Base-by-base conservation (phyloP, 2,329 filamentous ascomycete species). In the Pseudogymnoascus pannorum region DNA sequence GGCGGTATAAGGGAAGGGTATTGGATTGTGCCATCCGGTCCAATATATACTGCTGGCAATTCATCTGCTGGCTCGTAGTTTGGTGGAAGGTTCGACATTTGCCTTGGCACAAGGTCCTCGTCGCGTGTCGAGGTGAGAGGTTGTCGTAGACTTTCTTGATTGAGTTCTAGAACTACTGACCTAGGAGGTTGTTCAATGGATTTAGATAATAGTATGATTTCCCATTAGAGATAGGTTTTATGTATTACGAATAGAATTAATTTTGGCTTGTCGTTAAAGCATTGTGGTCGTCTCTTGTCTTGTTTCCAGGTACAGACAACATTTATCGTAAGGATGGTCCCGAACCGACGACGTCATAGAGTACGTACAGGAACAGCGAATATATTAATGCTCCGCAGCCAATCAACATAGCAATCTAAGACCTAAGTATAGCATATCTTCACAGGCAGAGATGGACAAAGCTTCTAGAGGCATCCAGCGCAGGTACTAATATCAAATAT, bases 11-110 rank as follows among this genome's bases (percentile, higher is more conserved):
- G 14, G 8, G 57, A 58, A 8, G 31, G 31, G 36, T 38, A 58
- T 58, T 38, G 22, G 57, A 58, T 36, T 24, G 57, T 58, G 9
- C 57, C 57, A 58, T 58, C 57, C 4, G 57, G 57, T 5, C 36
- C 36, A 18, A 36, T 36, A 24, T 22, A 58, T 24, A 58, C 24
- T 24, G 57, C 57, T 24, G 57, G 57, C 14, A 58, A 9, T 18
- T 58, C 36, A 22, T 58, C 57, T 38, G 57, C 48, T 54, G 26
- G 48, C 26, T 54, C 48, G 26, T 54, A 54, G 48, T 54, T 54
- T 7, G 48, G 48, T 6, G 48, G 48, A 54, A 54, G 48, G 16
- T 33, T 31, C 48, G 48, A 31, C 48, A 54, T 54, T 54, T 54
- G 48, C 16, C 26, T 5, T 26, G 1, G 16, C 9, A 31, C 26